Percentiles rank a stretch among this genome's conserved stretches.
Conservation (phyloP, 306 rosid species). For the Lathyrus oleraceus region DNA sequence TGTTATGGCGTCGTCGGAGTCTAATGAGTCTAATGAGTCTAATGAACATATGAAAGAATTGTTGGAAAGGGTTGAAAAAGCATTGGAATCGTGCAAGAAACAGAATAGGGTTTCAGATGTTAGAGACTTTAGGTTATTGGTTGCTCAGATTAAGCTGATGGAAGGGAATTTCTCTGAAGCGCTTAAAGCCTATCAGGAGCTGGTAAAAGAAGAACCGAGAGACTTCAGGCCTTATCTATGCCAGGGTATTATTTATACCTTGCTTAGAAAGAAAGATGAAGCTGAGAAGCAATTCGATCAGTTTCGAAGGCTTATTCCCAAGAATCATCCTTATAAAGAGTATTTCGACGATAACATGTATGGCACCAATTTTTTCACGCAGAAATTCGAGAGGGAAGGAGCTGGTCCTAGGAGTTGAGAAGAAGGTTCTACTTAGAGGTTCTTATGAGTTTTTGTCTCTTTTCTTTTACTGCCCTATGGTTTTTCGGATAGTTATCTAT, state of each 20-base stretch:
- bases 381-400: constrained; percentile 63
- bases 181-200: constrained; percentile 68
- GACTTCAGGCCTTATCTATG: constrained; percentile 95
- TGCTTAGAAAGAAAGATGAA: constrained; percentile 76
- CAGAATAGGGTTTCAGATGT: constrained; percentile 54
- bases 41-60: constrained; percentile 43
- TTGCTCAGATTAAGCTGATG: constrained; percentile 80
- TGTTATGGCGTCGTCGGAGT: constrained; percentile 65
- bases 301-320: constrained; percentile 82
- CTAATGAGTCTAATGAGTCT: constrained; percentile 21
- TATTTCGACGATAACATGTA: constrained; percentile 84
- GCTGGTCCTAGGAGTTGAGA: constrained; percentile 52
- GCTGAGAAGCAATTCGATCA: constrained; percentile 84
- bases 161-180: constrained; percentile 66
- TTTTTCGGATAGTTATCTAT: constrained; percentile 7
- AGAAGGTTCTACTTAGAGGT: background rate
- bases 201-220: constrained; percentile 86
- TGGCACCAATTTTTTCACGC: constrained; percentile 66
- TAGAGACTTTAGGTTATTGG: constrained; percentile 83
- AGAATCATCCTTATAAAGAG: constrained; percentile 85
- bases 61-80: constrained; percentile 57
- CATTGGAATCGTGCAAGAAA: constrained; percentile 62
- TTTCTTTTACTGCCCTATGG: background rate
- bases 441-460: background rate
- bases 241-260: constrained; percentile 84